These are phyloP conservation scores for Zygoascus tannicola DNA, from an alignment of 805 yeast genomes.

Conservation along the genomic window DNA sequence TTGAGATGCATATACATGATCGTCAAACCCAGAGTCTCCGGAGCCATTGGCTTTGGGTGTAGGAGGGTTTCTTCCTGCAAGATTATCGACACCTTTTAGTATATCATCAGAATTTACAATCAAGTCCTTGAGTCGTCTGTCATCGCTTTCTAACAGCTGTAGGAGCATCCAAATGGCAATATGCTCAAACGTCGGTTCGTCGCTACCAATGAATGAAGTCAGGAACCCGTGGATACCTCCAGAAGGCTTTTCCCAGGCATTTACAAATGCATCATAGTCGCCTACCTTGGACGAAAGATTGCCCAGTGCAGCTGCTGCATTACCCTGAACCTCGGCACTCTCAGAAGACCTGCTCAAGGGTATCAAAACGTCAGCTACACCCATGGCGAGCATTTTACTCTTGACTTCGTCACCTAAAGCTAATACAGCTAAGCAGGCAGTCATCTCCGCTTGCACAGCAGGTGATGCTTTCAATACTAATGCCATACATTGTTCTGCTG, in stretches of 20 bases:
- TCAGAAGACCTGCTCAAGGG: slow-evolving; percentile 77
- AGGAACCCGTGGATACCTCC: slow-evolving; percentile 85
- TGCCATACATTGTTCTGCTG: slow-evolving; percentile 85
- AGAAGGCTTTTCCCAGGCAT: slow-evolving; percentile 67
- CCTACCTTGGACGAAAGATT: slow-evolving; percentile 85
- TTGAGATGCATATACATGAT: slow-evolving; percentile 25
- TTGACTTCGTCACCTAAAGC: slow-evolving; percentile 95
- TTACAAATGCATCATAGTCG: slow-evolving; percentile 70
- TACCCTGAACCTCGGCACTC: slow-evolving; percentile 94
- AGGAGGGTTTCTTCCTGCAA: slow-evolving; percentile 23
- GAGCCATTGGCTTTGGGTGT: neutral
- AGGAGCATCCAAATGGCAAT: slow-evolving; percentile 95
- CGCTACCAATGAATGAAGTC: slow-evolving; percentile 65
- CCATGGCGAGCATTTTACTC: slow-evolving; percentile 69
- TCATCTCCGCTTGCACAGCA: slow-evolving; percentile 88
- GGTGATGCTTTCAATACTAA: slow-evolving; percentile 80
- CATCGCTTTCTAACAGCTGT: slow-evolving; percentile 83
- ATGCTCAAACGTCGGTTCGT: slow-evolving; percentile 92
- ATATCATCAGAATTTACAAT: slow-evolving; percentile 28
- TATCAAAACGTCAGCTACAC: slow-evolving; percentile 76
- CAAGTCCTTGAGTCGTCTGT: slow-evolving; percentile 40
- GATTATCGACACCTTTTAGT: slow-evolving; percentile 24
- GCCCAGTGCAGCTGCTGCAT: slow-evolving; percentile 96
- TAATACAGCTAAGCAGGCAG: slow-evolving; percentile 93
- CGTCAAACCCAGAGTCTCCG: slow-evolving; percentile 12